Evolutionary conservation across 108 stramenopile species (phyloP), one percentile per base, ranked within the genome.

Genomic region (Nitzschia sp.): DNA sequence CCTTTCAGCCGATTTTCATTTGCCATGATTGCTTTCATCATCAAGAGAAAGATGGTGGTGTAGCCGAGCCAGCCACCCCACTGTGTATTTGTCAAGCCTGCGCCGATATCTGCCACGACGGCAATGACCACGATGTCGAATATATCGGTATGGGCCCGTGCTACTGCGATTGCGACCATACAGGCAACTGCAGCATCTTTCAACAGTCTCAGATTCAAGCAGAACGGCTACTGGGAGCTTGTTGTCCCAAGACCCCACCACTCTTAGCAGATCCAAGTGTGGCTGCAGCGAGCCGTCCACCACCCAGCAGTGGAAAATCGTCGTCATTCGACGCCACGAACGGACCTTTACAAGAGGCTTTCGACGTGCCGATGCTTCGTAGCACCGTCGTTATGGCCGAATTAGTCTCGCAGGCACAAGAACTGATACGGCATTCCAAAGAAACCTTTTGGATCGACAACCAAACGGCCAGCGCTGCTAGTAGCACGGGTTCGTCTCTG

Each of bases 381-480:
- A 46, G 58, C 29, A n/a, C 32, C 6, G 15, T 27, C 29, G 18
- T 76, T 47, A 26, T 76, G 62, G 54, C 72, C 70, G 54, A 54
- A 27, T 18, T 83, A 24, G 54, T 70, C 2, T 46, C 68, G 29
- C 88, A 94, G 64, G 86, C 88, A 6, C 57, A 64, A 27, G 77
- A 77, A 30, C 66, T 94, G 25, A 70, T 85, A 11, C 36, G 66
- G 9, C 59, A 78, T 27, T 79, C 88, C 51, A 74, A 75, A 27
- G 93, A 94, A 57, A 94, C 93, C 0, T 82, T 78, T 74, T 94
- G 93, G 93, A 23, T 94, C 21, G 82, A 84, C 46, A 35, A 34
- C 4, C 21, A 51, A 18, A 31, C 29, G 18, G 54, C 24, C 56
- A 38, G 17, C n/a, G 53, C 54, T 53, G 58, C 49, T 23, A 54